A percentile compares a stretch with the other conserved stretches of the same genome.
These are phyloP conservation scores for Aspergillus novofumigatus DNA, from an alignment of 2,329 filamentous ascomycete genomes.

Conservation along the genomic window DNA sequence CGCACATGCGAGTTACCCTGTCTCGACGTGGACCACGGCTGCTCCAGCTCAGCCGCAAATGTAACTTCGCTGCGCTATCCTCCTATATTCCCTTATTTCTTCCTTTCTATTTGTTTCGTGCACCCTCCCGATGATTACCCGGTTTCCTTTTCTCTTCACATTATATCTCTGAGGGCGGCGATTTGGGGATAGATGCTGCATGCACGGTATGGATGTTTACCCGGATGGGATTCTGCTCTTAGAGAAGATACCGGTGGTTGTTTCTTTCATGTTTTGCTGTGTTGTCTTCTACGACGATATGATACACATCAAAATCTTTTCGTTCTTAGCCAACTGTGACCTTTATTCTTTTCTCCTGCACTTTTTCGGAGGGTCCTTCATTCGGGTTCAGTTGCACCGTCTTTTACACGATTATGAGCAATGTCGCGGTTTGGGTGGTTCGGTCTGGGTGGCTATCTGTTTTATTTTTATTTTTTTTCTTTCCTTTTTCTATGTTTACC, in stretches of 20 bases:
- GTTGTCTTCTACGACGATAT: slow-evolving; percentile 19
- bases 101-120: slow-evolving; percentile 8
- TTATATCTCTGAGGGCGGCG: slow-evolving; percentile 16
- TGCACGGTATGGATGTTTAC: slow-evolving; percentile 17
- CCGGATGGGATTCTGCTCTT: slow-evolving; percentile 16
- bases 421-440: slow-evolving; percentile 21
- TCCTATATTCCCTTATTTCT: slow-evolving; percentile 7
- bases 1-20: slow-evolving; percentile 31
- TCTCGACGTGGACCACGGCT: slow-evolving; percentile 37
- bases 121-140: slow-evolving; percentile 7
- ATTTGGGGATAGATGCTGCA: slow-evolving; percentile 22
- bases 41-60: slow-evolving; percentile 37
- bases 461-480: slow-evolving; percentile 12
- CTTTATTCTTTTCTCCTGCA: slow-evolving; percentile 8
- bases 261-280: slow-evolving; percentile 12
- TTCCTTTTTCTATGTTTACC: background rate
- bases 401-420: slow-evolving; percentile 25
- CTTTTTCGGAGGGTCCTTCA: slow-evolving; percentile 1
- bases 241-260: slow-evolving; percentile 19
- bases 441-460: slow-evolving; percentile 22
- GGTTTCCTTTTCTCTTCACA: slow-evolving; percentile 1
- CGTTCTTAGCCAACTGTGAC: background rate
- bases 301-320: slow-evolving; percentile 14
- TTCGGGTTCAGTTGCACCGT: background rate
- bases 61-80: slow-evolving; percentile 16